A percentile compares a stretch with the other conserved stretches of the same genome.
phyloP scores from a whole-genome alignment of 176 grass and related monocot genomes.

The Eragrostis nindensis region DNA sequence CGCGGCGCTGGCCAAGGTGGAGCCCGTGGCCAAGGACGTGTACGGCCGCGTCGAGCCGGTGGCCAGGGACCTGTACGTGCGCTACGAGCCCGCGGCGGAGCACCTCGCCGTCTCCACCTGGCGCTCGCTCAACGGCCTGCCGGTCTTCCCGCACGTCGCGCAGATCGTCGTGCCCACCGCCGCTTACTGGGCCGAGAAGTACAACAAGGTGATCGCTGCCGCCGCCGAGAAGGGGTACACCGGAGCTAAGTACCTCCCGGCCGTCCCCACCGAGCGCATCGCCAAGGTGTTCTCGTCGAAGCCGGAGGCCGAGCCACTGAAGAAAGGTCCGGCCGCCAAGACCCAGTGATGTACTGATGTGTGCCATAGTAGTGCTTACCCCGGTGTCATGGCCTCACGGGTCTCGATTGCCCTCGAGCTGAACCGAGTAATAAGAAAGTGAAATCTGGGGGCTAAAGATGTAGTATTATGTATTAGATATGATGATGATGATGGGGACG shows the following conservation, averaged over 20 bases:
- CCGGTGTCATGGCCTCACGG: neutral
- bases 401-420: neutral
- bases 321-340: neutral
- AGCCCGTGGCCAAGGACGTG: constrained; percentile 51
- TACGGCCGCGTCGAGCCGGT: constrained; percentile 59
- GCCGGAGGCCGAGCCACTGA: neutral
- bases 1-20: constrained; percentile 35
- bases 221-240: constrained; percentile 37
- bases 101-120: constrained; percentile 68
- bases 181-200: constrained; percentile 67
- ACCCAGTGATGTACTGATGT: neutral
- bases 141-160: constrained; percentile 69
- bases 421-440: neutral
- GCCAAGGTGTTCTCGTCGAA: constrained; percentile 62
- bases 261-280: constrained; percentile 69
- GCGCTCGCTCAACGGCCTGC: constrained; percentile 78
- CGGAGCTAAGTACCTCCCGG: constrained; percentile 51
- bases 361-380: neutral
- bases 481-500: neutral
- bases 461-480: neutral
- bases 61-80: constrained; percentile 53
- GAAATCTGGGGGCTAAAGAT: neutral
- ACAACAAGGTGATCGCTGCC: constrained; percentile 58
- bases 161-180: constrained; percentile 73
- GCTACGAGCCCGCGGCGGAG: constrained; percentile 78